A percentile compares a stretch with the other conserved stretches of the same genome.
phyloP scores from a whole-genome alignment of 2,329 filamentous ascomycete species.

The Trichoderma guizhouense region DNA sequence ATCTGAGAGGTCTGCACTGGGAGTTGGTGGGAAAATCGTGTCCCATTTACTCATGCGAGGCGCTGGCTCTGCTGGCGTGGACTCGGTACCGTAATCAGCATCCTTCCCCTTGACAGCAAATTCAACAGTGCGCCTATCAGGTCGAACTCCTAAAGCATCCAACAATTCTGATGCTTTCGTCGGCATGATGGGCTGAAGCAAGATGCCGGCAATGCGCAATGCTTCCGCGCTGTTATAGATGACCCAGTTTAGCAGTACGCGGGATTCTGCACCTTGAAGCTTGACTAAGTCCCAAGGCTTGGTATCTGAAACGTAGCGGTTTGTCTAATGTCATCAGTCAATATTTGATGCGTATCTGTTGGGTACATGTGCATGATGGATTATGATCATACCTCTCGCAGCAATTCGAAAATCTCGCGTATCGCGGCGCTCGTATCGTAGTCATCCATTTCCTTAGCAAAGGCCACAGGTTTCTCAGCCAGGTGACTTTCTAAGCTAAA shows the following conservation, averaged over 20 bases:
- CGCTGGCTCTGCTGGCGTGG: slow-evolving; percentile 24
- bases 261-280: slow-evolving; percentile 32
- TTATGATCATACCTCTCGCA: slow-evolving; percentile 53
- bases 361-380: not conserved
- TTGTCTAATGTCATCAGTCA: slow-evolving; percentile 30
- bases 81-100: slow-evolving; percentile 59
- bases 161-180: slow-evolving; percentile 68
- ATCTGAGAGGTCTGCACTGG: slow-evolving; percentile 27
- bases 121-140: slow-evolving; percentile 58
- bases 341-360: not conserved
- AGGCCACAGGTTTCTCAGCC: slow-evolving; percentile 22
- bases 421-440: slow-evolving; percentile 65
- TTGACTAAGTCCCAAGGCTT: slow-evolving; percentile 65
- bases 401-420: slow-evolving; percentile 58
- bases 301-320: slow-evolving; percentile 52
- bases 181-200: slow-evolving; percentile 91
- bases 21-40: slow-evolving; percentile 50
- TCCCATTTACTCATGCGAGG: slow-evolving; percentile 37
- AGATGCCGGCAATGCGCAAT: slow-evolving; percentile 73
- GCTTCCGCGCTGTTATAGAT: slow-evolving; percentile 74
- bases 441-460: slow-evolving; percentile 57
- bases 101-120: slow-evolving; percentile 64
- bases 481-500: slow-evolving; percentile 30
- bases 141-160: slow-evolving; percentile 70
- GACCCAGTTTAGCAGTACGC: slow-evolving; percentile 49